Percentiles rank a stretch among this genome's conserved stretches.
These are phyloP conservation scores for Macrophomina pseudophaseolina DNA, from an alignment of 2,329 filamentous ascomycete species.

Conservation along the genomic window DNA sequence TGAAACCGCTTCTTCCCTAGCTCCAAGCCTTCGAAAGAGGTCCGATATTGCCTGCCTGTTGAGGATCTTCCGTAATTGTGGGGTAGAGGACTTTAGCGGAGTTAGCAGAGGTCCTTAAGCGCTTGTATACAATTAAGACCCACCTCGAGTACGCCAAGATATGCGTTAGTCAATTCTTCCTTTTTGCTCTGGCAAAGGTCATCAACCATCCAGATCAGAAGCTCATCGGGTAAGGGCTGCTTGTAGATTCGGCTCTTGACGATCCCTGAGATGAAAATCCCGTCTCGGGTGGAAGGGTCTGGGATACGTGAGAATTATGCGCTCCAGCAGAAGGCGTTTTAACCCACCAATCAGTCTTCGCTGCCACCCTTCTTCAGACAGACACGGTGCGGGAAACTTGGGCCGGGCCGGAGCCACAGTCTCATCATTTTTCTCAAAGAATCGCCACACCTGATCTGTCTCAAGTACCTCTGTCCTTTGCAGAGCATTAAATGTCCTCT, in stretches of 20 bases:
- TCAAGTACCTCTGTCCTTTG: conserved; percentile 65
- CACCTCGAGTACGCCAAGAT: conserved; percentile 39
- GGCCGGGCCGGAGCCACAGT: conserved; percentile 2
- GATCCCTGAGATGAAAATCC: conserved; percentile 51
- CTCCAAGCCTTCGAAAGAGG: conserved; percentile 18
- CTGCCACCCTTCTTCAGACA: conserved; percentile 33
- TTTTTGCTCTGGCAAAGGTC: conserved; percentile 37
- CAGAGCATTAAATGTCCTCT: conserved; percentile 37
- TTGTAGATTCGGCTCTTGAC: conserved; percentile 45
- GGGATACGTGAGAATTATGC: background rate
- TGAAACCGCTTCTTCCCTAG: background rate
- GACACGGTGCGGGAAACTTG: conserved; percentile 30
- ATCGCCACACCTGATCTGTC: conserved; percentile 60
- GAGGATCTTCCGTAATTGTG: conserved; percentile 20
- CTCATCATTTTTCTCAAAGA: conserved; percentile 48
- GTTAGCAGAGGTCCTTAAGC: background rate
- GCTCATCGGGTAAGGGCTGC: conserved; percentile 43
- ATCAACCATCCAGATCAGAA: conserved; percentile 51
- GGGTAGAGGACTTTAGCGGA: background rate
- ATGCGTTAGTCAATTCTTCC: conserved; percentile 44
- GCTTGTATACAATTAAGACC: conserved; percentile 12
- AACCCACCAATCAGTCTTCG: conserved; percentile 6
- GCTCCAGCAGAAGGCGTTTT: background rate
- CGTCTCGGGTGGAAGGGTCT: conserved; percentile 35
- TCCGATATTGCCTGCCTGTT: background rate